phyloP scores from a whole-genome alignment of 352 stramenopile genomes.

The Phytophthora syringae region DNA sequence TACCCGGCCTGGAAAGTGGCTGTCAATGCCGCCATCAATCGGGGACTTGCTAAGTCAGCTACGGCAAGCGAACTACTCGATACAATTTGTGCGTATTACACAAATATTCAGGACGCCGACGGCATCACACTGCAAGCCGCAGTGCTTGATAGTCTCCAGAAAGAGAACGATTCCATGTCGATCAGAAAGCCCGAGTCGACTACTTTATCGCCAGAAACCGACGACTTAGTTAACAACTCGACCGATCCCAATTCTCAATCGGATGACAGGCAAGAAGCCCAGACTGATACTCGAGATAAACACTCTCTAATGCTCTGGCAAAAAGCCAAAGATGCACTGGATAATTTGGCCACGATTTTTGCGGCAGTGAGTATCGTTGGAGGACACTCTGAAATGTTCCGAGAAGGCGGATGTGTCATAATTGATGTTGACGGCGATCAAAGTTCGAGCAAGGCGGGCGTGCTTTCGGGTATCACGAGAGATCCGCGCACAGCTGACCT shows the following conservation, averaged over 20 bases:
- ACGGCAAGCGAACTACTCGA: slow-evolving; percentile 65
- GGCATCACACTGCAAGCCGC: neutral
- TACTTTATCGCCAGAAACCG: slow-evolving; percentile 59
- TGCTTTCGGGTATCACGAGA: slow-evolving; percentile 51
- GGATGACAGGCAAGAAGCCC: slow-evolving; percentile 22
- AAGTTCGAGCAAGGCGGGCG: slow-evolving; percentile 19
- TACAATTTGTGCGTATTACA: slow-evolving; percentile 75
- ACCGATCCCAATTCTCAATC: slow-evolving; percentile 16
- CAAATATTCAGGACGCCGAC: slow-evolving; percentile 37
- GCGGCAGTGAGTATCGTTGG: slow-evolving; percentile 78
- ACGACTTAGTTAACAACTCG: slow-evolving; percentile 42
- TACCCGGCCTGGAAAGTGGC: slow-evolving; percentile 83
- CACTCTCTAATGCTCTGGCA: slow-evolving; percentile 74
- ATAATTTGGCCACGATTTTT: slow-evolving; percentile 59
- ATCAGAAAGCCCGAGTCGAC: slow-evolving; percentile 69
- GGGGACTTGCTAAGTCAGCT: slow-evolving; percentile 58
- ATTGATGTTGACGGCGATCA: slow-evolving; percentile 56
- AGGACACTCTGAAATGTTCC: slow-evolving; percentile 70
- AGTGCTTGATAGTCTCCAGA: slow-evolving; percentile 3
- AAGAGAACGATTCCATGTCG: slow-evolving; percentile 14
- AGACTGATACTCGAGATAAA: slow-evolving; percentile 57
- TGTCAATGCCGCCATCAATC: slow-evolving; percentile 67
- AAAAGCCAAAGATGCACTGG: slow-evolving; percentile 76
- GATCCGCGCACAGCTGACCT: slow-evolving; percentile 48
- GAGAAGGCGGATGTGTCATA: slow-evolving; percentile 68